Evolutionary conservation across 2,329 filamentous ascomycete genomes (phyloP), one percentile per base, ranked within the genome.

Genomic region (Chrysoporthe cubensis): DNA sequence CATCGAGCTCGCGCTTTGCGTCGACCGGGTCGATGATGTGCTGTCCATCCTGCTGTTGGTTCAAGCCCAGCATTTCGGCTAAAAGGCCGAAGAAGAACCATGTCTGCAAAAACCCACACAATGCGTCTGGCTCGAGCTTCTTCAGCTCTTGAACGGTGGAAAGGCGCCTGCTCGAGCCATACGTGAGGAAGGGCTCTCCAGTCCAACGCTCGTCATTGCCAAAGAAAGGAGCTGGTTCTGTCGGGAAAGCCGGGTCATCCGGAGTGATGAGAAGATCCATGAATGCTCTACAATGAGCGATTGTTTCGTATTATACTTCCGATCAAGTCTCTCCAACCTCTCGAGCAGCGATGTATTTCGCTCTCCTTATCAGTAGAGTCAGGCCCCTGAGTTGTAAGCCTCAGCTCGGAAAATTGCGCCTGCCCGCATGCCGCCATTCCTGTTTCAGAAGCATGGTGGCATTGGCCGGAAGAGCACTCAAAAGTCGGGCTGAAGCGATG

Each of bases 21-120:
- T 32, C 13, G 14, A 32, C 4, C 6, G 50, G 50, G 50, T 32
- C 21, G 50, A 54, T 18, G 32, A 73, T 52, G 6, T 68, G 62
- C 1, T 46, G 21, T n/a, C 71, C 72, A 5, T 70, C 62, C 2
- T 59, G 57, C 0, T 69, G 62, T 62, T 74, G 72, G 57, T 76
- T 76, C 3, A 75, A 62, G 32, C 73, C 71, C 3, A 77, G 48
- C 40, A 76, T 71, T 63, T 79, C 77, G 5, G 74, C 71, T 18
- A 76, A 42, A 4, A 76, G 67, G 0, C 77, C 77, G 66, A 79
- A 77, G 62, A 73, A 78, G 8, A 79, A 69, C 76, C 77, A 79
- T 7, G 74, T 77, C 63, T 78, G 77, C 16, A 76, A 59, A 54
- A 78, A 76, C 0, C 71, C 64, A 44, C 76, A 68, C 11, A 74